Base-by-base conservation (phyloP, 2,329 filamentous ascomycete genomes). In the Zalaria sp. region DNA sequence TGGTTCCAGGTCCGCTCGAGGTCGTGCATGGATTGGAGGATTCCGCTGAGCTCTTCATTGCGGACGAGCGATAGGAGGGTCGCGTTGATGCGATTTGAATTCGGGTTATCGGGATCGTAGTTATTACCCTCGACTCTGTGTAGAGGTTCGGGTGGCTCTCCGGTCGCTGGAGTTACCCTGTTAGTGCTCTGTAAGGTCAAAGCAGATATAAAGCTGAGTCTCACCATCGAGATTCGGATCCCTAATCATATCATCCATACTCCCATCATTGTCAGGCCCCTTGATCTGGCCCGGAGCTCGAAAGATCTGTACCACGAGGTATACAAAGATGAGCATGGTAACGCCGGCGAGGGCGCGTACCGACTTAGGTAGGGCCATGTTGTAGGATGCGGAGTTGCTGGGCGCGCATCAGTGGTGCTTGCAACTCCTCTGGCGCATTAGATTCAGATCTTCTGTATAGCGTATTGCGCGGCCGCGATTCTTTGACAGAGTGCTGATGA, bases 1-100 rank as follows among this genome's bases (percentile, higher is more conserved):
- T 77, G 71, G 57, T 98, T 98, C 87, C 88, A 98, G 1, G 89
- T 96, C 50, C 82, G 70, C 66, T 98, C 91, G 46, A 98, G 72
- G 57, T 98, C 89, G 42, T 65, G 65, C 85, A 98, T 98, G 26
- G 87, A 86, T 57, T 81, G 75, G 26, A 96, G 68, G 69, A 98
- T 83, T 37, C 81, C 83, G 25, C 77, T 66, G 27, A 95, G 67
- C 67, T 98, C 91, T 57, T 84, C 79, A 57, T 98, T 98, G 47
- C 91, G 81, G 43, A 98, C 91, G 32, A 98, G 75, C 25, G 87
- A 83, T 50, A 98, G 73, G 43, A 98, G 72, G 3, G 91, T 96
- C 45, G 91, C 91, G 61, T 93, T 91, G 61, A 94, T 91, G 57
- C 91, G 84, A 50, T 81, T 79, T 40, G 81, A 83, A 47, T 86